Evolutionary conservation across 768 basidiomycete species (phyloP).

Genomic region (Chalciporus pseudorubinellus): DNA sequence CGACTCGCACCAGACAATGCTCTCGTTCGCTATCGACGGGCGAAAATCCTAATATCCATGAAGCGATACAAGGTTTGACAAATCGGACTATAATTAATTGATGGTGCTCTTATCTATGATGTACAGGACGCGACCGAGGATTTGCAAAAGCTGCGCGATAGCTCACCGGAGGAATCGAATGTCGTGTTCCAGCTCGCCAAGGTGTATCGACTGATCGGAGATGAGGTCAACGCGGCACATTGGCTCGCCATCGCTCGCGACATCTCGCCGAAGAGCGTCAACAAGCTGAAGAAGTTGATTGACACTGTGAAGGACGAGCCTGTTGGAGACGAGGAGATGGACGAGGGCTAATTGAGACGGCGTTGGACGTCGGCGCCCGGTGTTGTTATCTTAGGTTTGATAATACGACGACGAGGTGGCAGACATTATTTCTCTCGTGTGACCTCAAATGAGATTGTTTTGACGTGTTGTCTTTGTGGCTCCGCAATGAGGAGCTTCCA

Average conservation of each 20-base stretch:
- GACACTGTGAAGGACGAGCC: conserved; percentile 66
- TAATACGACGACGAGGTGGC: conserved; percentile 15
- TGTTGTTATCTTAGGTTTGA: conserved; percentile 1
- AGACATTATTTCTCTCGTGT: conserved; percentile 18
- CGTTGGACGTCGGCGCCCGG: neutral
- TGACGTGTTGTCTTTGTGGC: conserved; percentile 26
- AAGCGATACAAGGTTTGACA: conserved; percentile 73
- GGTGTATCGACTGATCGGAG: conserved; percentile 79
- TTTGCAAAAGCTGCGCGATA: conserved; percentile 73
- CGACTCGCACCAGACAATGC: conserved; percentile 82
- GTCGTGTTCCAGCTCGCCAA: conserved; percentile 95
- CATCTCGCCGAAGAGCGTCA: conserved; percentile 85
- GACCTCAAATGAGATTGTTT: conserved; percentile 22
- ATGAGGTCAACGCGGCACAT: conserved; percentile 76
- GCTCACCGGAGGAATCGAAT: conserved; percentile 94
- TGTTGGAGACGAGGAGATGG: conserved; percentile 63
- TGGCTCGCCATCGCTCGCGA: conserved; percentile 90
- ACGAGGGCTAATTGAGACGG: conserved; percentile 55
- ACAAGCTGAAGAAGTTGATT: conserved; percentile 77
- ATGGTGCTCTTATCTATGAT: conserved; percentile 23
- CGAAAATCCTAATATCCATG: conserved; percentile 85
- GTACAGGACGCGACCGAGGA: conserved; percentile 75
- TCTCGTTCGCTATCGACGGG: conserved; percentile 90
- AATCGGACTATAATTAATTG: conserved; percentile 13
- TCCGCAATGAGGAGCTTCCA: conserved; percentile 28